phyloP scores from a whole-genome alignment of 2,329 filamentous ascomycete genomes.

The Ophiosphaerella narmari region DNA sequence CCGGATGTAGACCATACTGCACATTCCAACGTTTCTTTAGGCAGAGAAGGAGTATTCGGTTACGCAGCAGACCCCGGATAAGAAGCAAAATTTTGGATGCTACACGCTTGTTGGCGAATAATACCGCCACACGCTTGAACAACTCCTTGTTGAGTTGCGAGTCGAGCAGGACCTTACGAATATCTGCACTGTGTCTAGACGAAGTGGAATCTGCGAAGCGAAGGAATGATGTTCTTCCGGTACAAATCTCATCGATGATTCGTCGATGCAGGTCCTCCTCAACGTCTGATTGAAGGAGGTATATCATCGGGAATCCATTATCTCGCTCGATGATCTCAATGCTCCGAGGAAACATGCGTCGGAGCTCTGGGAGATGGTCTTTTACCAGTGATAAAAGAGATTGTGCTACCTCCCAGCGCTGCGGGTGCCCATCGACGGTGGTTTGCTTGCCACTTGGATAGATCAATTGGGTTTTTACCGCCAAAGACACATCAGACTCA shows the following conservation, averaged over 20 bases:
- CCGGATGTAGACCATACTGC: slow-evolving; percentile 62
- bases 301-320: too few species aligned
- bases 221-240: slow-evolving; percentile 13
- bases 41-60: slow-evolving; percentile 58
- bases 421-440: slow-evolving; percentile 36
- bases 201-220: slow-evolving; percentile 6
- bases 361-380: slow-evolving; percentile 35
- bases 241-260: slow-evolving; percentile 29
- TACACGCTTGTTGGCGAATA: slow-evolving; percentile 13
- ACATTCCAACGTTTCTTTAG: slow-evolving; percentile 68
- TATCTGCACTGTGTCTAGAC: background rate
- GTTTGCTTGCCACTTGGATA: slow-evolving; percentile 35
- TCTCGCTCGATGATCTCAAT: slow-evolving; percentile 52
- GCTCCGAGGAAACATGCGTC: slow-evolving; percentile 44
- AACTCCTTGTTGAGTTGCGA: background rate
- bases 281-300: slow-evolving; percentile 43
- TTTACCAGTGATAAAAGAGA: slow-evolving; percentile 30
- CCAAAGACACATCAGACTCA: slow-evolving; percentile 54
- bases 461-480: slow-evolving; percentile 42
- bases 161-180: background rate
- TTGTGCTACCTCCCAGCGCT: slow-evolving; percentile 40
- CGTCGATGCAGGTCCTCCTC: slow-evolving; percentile 17
- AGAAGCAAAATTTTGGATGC: slow-evolving; percentile 49
- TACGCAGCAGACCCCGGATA: slow-evolving; percentile 60
- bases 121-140: slow-evolving; percentile 6